phyloP scores from a whole-genome alignment of 176 grass and related monocot genomes.

The Oropetium thomaeum region DNA sequence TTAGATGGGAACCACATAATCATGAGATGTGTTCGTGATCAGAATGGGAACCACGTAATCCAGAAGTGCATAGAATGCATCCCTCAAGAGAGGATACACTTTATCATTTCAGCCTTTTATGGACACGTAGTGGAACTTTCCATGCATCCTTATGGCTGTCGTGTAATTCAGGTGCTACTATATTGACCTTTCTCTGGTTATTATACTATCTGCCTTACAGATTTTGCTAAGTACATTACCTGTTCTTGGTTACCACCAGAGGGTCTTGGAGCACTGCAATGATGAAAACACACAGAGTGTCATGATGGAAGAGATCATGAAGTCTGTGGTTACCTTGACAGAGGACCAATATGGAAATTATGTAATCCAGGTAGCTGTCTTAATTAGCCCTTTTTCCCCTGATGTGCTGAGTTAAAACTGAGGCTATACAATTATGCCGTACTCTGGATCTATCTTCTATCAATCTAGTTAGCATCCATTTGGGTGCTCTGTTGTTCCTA shows the following conservation, averaged over 20 bases:
- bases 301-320: slow-evolving; percentile 97
- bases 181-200: slow-evolving; percentile 5
- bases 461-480: neutral
- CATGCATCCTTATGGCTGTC: slow-evolving; percentile 96
- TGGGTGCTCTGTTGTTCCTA: neutral
- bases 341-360: slow-evolving; percentile 98
- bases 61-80: slow-evolving; percentile 98
- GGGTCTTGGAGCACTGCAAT: slow-evolving; percentile 89
- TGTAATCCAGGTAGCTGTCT: slow-evolving; percentile 83
- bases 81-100: slow-evolving; percentile 71
- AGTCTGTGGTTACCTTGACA: slow-evolving; percentile 72
- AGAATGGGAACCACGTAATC: slow-evolving; percentile 97
- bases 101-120: slow-evolving; percentile 82
- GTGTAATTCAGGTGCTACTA: slow-evolving; percentile 82
- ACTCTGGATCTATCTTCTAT: neutral
- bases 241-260: slow-evolving; percentile 50
- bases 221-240: slow-evolving; percentile 13
- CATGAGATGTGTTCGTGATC: slow-evolving; percentile 90
- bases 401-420: neutral
- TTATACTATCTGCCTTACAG: neutral
- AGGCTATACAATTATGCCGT: neutral
- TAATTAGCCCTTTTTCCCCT: slow-evolving; percentile 25
- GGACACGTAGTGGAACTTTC: slow-evolving; percentile 84
- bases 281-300: slow-evolving; percentile 77
- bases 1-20: slow-evolving; percentile 89